These are phyloP conservation scores for Aspergillus eucalypticola DNA, from an alignment of 2,329 filamentous ascomycete genomes.

Conservation along the genomic window DNA sequence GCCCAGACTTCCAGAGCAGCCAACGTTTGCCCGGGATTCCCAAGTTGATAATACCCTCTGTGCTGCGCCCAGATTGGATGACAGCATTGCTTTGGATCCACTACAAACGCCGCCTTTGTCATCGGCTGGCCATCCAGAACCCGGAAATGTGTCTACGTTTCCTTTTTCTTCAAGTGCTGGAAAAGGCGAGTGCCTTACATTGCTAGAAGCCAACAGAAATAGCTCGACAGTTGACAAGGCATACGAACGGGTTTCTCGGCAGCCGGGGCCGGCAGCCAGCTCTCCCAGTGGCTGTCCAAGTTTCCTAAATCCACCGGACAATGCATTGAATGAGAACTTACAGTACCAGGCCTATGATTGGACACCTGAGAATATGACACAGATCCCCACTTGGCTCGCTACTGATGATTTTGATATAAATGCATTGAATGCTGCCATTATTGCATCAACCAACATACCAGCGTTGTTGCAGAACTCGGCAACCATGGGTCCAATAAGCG, in stretches of 20 bases:
- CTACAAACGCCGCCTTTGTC: not conserved
- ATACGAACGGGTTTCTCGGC: not conserved
- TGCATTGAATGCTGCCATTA: slow-evolving; percentile 20
- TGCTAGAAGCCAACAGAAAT: not conserved
- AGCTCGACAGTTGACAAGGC: not conserved
- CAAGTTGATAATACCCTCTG: not conserved
- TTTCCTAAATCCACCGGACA: not conserved
- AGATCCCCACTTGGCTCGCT: slow-evolving; percentile 23
- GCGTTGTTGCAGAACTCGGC: not conserved
- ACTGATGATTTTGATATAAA: slow-evolving; percentile 25
- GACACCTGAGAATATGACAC: slow-evolving; percentile 8
- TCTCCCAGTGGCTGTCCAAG: too few relatives aligned
- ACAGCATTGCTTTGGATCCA: not conserved
- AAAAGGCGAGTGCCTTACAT: too few relatives aligned
- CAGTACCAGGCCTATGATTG: not conserved
- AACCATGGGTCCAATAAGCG: not conserved
- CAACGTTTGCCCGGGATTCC: not conserved
- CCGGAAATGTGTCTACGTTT: not conserved
- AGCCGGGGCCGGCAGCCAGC: too few relatives aligned
- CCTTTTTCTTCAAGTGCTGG: not conserved
- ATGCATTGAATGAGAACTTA: not conserved
- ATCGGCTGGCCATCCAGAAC: not conserved
- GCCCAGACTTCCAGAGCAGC: not conserved
- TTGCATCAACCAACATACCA: slow-evolving; percentile 4
- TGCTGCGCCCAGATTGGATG: not conserved